These are phyloP conservation scores for Ceratocystis albifundus DNA, from an alignment of 2,329 filamentous ascomycete genomes.

Conservation along the genomic window DNA sequence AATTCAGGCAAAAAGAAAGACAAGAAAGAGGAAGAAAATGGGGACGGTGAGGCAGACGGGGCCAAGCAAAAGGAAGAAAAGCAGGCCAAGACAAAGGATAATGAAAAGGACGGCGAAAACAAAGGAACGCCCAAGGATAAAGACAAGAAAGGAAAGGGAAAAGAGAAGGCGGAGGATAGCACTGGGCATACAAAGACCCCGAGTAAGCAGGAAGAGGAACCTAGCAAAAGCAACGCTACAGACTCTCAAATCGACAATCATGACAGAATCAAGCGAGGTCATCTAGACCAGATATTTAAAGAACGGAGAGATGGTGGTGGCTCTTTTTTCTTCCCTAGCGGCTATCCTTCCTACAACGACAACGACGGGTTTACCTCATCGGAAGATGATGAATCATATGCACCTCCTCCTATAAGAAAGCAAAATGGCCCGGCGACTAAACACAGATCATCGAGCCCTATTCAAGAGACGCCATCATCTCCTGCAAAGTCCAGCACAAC, in stretches of 20 bases:
- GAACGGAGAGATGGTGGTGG: too few relatives aligned
- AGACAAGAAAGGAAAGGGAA: not conserved
- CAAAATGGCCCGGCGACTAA: too few relatives aligned
- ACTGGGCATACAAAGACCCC: not conserved
- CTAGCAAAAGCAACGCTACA: not conserved
- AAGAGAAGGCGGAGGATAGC: not conserved
- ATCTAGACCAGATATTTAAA: not conserved
- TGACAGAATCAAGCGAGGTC: not conserved
- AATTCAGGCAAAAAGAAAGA: not conserved
- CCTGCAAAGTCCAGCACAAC: not conserved
- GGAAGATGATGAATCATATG: not conserved
- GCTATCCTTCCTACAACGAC: not conserved
- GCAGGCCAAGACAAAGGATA: not conserved
- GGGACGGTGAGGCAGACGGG: not conserved
- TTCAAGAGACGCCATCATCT: not conserved
- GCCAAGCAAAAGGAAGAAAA: not conserved
- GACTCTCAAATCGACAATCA: not conserved
- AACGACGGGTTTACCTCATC: not conserved
- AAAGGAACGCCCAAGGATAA: not conserved
- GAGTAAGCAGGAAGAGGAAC: not conserved
- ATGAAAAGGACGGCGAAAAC: not conserved
- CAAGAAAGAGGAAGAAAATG: not conserved
- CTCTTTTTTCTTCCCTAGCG: not conserved
- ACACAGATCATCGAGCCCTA: not conserved
- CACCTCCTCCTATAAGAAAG: not conserved